Base-by-base conservation (phyloP, 2,329 filamentous ascomycete species). In the Phyllosticta citribraziliensis region DNA sequence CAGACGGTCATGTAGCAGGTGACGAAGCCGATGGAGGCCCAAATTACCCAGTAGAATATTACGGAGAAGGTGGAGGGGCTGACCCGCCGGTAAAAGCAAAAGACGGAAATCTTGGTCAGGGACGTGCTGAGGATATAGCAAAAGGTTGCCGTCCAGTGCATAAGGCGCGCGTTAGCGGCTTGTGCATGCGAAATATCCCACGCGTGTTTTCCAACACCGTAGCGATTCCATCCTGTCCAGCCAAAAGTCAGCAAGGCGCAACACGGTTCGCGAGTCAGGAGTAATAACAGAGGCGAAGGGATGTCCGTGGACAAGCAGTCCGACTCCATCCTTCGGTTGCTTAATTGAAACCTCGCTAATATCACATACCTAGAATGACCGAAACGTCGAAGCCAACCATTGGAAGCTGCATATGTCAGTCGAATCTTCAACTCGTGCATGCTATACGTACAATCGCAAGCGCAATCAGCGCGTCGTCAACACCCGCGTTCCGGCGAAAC, bases 51-150 rank as follows among this genome's bases (percentile, higher is more conserved):
- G 2, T 74, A 68, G 64, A 76, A 77, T 30, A 74, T 69, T 1
- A 70, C 67, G 40, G 40, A 47, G n/a, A 47, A 47, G 14, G 40
- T 47, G 40, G 40, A 47, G 0, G 70, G 67, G 54, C 70, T 71
- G 2, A 63, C 64, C 2, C 77, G 72, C 5, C 73, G 72, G 63
- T 79, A 79, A 66, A 79, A 78, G 67, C 71, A 63, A 3, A 73
- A 65, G 12, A 72, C 70, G 8, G 70, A 72, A 24, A 73, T 66
- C 54, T 73, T 73, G 57, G 71, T 66, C 1, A 72, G 57, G 1
- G 70, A 68, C 1, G 69, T 65, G 3, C 65, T 66, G 6, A 65
- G 19, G 52, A 69, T 70, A 56, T 72, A 73, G n/a, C 40, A 47
- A 47, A 47, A 47, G 17, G 40, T 47, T 47, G 40, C 40, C 40